Conservation (phyloP, 225 moss, liverwort and hornwort genomes). For the Marchantia polymorpha region DNA sequence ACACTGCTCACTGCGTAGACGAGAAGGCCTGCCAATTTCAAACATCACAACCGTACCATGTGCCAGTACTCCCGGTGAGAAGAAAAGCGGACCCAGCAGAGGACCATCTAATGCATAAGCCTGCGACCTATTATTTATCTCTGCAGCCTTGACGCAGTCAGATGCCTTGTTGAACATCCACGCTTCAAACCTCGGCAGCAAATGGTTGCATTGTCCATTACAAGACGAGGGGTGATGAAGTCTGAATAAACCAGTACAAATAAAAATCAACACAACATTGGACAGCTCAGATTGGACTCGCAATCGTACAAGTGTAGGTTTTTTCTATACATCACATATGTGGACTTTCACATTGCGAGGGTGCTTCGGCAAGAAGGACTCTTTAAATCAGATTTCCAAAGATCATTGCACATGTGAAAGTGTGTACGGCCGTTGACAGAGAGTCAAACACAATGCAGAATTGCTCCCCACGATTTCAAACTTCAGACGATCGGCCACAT, state of each 20-base stretch:
- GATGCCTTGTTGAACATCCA: background rate
- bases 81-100: background rate
- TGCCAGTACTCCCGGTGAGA: conserved; percentile 7
- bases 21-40: conserved; percentile 31
- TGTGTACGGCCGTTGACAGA: background rate
- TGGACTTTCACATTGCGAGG: background rate
- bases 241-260: conserved; percentile 5
- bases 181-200: conserved; percentile 5
- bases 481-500: background rate
- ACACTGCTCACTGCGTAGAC: conserved; percentile 19
- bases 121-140: conserved; percentile 3
- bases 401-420: background rate
- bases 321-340: background rate
- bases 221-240: background rate
- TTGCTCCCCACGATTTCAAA: background rate
- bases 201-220: conserved; percentile 4
- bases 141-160: background rate
- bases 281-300: conserved; percentile 7
- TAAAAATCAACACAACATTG: background rate
- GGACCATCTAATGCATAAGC: background rate
- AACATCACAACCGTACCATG: conserved; percentile 25
- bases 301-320: background rate
- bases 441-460: background rate
- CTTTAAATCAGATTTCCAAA: too few species aligned
- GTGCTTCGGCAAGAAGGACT: background rate